phyloP scores from a whole-genome alignment of 768 basidiomycete species.

The Fomitopsis serialis region DNA sequence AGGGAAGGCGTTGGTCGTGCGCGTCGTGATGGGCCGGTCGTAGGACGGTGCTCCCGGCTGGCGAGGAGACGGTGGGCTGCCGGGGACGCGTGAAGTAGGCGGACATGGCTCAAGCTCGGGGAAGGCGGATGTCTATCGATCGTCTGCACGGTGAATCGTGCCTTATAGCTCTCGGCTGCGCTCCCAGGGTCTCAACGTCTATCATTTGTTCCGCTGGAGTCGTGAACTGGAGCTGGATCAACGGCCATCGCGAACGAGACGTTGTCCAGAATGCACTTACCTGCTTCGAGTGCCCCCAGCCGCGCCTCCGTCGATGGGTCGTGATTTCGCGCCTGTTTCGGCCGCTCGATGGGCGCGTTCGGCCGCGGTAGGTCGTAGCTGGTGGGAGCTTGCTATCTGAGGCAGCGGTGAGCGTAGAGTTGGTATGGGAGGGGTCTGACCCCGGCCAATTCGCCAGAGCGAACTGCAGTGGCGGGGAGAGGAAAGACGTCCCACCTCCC shows the following conservation, averaged over 20 bases:
- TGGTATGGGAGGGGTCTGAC: too few species aligned
- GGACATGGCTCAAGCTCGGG: constrained; percentile 8
- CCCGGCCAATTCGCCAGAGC: neutral
- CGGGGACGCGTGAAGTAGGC: constrained; percentile 14
- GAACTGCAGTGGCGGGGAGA: neutral
- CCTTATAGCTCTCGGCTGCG: neutral
- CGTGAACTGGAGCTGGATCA: neutral
- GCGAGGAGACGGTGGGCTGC: neutral
- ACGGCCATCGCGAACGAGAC: neutral
- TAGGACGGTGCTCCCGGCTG: neutral
- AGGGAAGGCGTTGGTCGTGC: neutral
- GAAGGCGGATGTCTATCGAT: neutral
- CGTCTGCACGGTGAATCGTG: neutral
- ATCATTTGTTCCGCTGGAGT: neutral
- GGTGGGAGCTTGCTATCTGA: too few species aligned
- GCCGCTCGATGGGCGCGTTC: too few species aligned
- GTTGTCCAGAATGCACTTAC: neutral
- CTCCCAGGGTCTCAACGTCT: neutral
- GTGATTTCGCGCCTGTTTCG: neutral
- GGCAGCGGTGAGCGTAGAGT: too few species aligned
- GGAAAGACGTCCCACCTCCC: neutral
- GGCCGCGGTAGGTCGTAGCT: too few species aligned
- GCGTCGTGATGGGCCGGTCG: neutral
- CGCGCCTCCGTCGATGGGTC: neutral
- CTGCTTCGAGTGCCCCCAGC: neutral